Evolutionary conservation across 2,329 filamentous ascomycete genomes (phyloP).

Genomic region (Aureobasidium musti): DNA sequence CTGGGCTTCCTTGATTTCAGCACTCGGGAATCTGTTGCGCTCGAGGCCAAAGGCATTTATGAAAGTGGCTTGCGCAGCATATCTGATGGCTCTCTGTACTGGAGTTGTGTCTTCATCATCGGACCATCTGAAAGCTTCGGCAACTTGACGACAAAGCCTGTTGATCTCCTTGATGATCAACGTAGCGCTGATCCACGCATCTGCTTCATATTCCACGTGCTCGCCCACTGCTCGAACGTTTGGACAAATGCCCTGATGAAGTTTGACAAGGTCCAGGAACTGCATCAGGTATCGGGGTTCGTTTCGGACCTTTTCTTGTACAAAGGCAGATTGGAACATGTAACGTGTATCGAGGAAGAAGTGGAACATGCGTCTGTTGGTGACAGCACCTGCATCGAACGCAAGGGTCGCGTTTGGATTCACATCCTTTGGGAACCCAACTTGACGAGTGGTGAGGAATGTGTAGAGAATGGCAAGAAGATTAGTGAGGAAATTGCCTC

Average conservation of each 20-base stretch:
- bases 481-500: conserved; percentile 93
- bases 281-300: conserved; percentile 89
- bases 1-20: conserved; percentile 84
- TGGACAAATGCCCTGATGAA: conserved; percentile 95
- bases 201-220: conserved; percentile 97
- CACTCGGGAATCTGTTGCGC: conserved; percentile 76
- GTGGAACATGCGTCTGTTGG: conserved; percentile 93
- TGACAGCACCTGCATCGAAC: conserved; percentile 92
- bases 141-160: conserved; percentile 81
- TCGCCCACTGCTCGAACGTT: conserved; percentile 90
- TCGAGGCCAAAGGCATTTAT: conserved; percentile 89
- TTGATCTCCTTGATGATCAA: conserved; percentile 95
- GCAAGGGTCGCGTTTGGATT: conserved; percentile 82
- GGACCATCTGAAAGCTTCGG: conserved; percentile 69
- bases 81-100: conserved; percentile 70
- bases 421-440: conserved; percentile 89
- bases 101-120: conserved; percentile 58
- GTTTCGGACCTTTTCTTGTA: conserved; percentile 78
- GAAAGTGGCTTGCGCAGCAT: conserved; percentile 79
- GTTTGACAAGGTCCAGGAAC: conserved; percentile 91
- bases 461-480: conserved; percentile 96
- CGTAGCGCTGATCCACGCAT: conserved; percentile 96
- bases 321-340: conserved; percentile 82
- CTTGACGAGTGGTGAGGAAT: conserved; percentile 92
- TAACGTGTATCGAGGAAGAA: conserved; percentile 96